Conservation (phyloP, 108 stramenopile genomes). For the Nitzschia putrida region DNA sequence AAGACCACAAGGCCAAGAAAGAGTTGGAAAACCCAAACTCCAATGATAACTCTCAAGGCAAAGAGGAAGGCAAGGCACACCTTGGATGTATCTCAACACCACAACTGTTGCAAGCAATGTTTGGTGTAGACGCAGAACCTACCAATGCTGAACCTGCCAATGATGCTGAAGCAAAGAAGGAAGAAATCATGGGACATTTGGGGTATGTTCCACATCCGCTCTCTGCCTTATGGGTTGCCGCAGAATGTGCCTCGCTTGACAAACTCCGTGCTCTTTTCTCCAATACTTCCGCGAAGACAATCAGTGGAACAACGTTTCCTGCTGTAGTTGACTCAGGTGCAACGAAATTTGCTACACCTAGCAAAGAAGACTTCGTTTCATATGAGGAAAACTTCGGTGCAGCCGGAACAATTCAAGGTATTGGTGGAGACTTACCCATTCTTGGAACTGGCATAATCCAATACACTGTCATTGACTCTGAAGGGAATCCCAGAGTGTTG, state of each 20-base stretch:
- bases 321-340: neutral
- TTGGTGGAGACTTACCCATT: conserved; percentile 13
- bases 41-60: neutral
- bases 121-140: neutral
- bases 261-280: neutral
- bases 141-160: neutral
- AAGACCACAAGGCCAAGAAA: neutral
- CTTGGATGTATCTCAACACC: neutral
- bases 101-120: neutral
- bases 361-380: neutral
- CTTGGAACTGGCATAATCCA: neutral
- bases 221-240: neutral
- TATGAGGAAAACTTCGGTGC: neutral
- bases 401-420: conserved; percentile 4
- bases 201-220: too few species aligned
- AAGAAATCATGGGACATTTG: neutral
- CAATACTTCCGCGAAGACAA: too few species aligned
- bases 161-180: neutral
- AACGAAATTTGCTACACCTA: neutral
- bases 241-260: neutral
- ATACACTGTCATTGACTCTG: conserved; percentile 1
- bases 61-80: neutral
- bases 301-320: neutral
- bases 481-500: neutral
- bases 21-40: neutral